These are phyloP conservation scores for Colletotrichum sp. DNA, from an alignment of 2,329 filamentous ascomycete genomes.

Conservation along the genomic window DNA sequence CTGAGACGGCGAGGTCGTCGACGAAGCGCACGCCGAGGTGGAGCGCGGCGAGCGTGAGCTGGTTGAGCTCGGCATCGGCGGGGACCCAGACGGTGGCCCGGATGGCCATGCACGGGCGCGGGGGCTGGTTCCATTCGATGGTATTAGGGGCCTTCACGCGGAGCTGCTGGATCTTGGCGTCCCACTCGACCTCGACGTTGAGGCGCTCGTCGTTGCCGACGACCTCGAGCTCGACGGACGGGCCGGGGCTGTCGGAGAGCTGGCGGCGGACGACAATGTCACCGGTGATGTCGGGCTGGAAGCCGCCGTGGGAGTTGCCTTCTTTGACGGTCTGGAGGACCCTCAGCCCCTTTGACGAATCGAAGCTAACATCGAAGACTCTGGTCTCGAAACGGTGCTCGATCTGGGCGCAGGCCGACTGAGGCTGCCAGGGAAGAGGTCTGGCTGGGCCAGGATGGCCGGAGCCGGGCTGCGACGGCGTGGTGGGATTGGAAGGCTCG, in stretches of 20 bases:
- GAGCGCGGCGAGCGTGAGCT: conserved; percentile 38
- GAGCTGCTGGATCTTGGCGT: conserved; percentile 41
- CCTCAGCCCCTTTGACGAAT: conserved; percentile 36
- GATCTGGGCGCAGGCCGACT: conserved; percentile 1
- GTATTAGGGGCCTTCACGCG: conserved; percentile 42
- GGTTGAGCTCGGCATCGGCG: conserved; percentile 38
- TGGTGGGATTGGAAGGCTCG: background rate
- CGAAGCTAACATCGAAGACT: conserved; percentile 37
- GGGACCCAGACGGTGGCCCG: conserved; percentile 53
- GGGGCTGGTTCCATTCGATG: conserved; percentile 30
- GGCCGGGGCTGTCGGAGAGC: conserved; percentile 32
- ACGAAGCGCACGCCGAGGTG: conserved; percentile 46
- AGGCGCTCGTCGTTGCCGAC: conserved; percentile 50
- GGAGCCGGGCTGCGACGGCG: background rate
- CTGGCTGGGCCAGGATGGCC: background rate
- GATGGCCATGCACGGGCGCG: conserved; percentile 52
- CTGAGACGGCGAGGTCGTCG: conserved; percentile 42
- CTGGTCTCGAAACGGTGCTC: conserved; percentile 31
- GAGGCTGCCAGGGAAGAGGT: conserved; percentile 6
- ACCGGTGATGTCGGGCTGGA: conserved; percentile 45
- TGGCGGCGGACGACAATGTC: conserved; percentile 48
- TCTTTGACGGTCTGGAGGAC: conserved; percentile 42
- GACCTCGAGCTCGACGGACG: conserved; percentile 48
- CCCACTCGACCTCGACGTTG: conserved; percentile 33
- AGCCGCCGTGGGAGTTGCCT: conserved; percentile 23